A percentile compares a stretch with the other conserved stretches of the same genome.
Conservation (phyloP, 2,329 filamentous ascomycete genomes). For the Escovopsis sp. region DNA sequence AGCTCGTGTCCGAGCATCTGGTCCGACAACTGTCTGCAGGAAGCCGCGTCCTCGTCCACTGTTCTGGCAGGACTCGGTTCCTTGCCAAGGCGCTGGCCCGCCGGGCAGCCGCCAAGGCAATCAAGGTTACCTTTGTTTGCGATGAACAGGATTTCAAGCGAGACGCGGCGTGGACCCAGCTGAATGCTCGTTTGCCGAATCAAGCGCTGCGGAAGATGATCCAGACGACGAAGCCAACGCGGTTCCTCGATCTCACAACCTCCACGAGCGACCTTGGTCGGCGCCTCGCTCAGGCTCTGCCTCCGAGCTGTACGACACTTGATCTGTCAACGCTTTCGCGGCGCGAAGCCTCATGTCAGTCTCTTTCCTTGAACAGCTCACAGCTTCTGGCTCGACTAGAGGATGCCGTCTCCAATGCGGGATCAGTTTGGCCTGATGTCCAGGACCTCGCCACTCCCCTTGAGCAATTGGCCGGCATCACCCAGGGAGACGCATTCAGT, state of each 20-base stretch:
- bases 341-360: too few relatives aligned
- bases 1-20: slow-evolving; percentile 4
- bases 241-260: slow-evolving; percentile 3
- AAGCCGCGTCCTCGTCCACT: slow-evolving; percentile 3
- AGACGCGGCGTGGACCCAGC: background rate
- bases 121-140: slow-evolving; percentile 1
- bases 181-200: background rate
- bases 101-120: background rate
- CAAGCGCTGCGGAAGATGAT: slow-evolving; percentile 2
- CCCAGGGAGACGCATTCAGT: background rate
- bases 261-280: too few relatives aligned
- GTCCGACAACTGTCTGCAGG: slow-evolving; percentile 1
- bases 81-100: slow-evolving; percentile 1
- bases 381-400: background rate
- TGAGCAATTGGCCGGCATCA: background rate
- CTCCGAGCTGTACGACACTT: too few relatives aligned
- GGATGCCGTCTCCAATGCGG: background rate
- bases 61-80: slow-evolving; percentile 1
- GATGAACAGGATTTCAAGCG: too few relatives aligned
- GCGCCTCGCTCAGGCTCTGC: too few relatives aligned
- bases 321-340: too few relatives aligned
- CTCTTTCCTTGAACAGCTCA: too few relatives aligned
- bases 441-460: background rate
- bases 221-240: background rate
- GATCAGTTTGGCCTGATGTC: background rate